These are phyloP conservation scores for Dendrocalamus latiflorus DNA, from an alignment of 202 grass and related monocot genomes.

Conservation along the genomic window DNA sequence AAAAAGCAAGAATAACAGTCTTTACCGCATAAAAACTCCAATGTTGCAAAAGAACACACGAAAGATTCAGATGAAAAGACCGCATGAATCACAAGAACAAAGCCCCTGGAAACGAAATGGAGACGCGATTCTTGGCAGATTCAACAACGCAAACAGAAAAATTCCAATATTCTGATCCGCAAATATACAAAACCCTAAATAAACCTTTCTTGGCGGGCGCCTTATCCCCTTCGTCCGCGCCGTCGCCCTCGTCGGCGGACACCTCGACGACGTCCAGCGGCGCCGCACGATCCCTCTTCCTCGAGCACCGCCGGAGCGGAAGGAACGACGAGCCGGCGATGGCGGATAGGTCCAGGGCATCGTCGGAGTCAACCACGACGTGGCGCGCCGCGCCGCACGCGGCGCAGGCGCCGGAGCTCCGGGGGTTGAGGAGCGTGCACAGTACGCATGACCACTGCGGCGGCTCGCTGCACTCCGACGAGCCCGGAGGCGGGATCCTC, in stretches of 20 bases:
- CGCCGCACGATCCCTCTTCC: conserved; percentile 8
- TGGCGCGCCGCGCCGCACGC: no score
- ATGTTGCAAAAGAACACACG: background rate
- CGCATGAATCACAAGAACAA: background rate
- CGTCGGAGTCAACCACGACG: no score
- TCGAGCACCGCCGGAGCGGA: background rate
- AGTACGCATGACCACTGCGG: no score
- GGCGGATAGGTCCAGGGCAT: no score
- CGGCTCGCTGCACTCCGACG: no score
- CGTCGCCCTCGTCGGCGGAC: conserved; percentile 4
- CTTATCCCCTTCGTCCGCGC: background rate
- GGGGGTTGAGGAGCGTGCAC: no score
- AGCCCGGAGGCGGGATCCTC: no score
- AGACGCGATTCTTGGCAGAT: background rate
- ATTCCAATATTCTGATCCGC: background rate
- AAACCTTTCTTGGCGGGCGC: conserved; percentile 26
- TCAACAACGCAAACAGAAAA: background rate
- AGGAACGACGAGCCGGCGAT: no score
- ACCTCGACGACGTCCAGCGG: conserved; percentile 20
- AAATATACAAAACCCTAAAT: background rate
- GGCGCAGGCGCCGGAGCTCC: no score
- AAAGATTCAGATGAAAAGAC: background rate
- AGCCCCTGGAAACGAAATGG: background rate
- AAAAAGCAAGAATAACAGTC: no score
- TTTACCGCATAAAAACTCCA: no score